Conservation (phyloP, 192 early-diverging fungal genomes). For the Linnemannia exigua region DNA sequence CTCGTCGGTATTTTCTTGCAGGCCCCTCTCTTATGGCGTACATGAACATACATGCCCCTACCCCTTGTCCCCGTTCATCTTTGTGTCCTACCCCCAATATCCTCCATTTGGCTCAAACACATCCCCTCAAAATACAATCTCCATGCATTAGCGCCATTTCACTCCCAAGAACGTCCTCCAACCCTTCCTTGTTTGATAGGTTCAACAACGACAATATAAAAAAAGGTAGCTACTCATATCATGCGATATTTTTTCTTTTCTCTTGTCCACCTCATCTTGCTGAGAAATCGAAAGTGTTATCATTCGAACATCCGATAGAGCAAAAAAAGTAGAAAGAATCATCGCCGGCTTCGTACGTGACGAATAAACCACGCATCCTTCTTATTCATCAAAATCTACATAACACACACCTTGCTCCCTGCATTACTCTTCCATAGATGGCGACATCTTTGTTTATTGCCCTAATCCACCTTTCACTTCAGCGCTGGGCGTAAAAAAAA, state of each 20-base stretch:
- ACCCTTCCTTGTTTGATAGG: not conserved
- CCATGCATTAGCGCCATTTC: not conserved
- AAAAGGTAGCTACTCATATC: not conserved
- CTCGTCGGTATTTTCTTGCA: too few relatives aligned
- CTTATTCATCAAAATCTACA: not conserved
- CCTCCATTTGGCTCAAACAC: not conserved
- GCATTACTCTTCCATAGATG: not conserved
- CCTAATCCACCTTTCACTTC: not conserved
- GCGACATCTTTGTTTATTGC: not conserved
- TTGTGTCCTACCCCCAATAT: not conserved
- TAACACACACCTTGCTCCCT: not conserved
- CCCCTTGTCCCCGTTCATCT: too few relatives aligned
- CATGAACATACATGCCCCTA: too few relatives aligned
- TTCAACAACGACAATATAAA: not conserved
- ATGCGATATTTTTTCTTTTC: not conserved
- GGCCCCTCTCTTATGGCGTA: too few relatives aligned
- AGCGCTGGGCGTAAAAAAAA: not conserved
- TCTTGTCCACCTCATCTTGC: not conserved
- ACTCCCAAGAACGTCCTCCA: not conserved
- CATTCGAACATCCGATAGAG: not conserved
- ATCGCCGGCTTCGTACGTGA: not conserved
- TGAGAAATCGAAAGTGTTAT: conserved; percentile 1
- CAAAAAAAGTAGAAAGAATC: not conserved
- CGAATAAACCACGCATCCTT: not conserved
- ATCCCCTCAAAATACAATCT: not conserved